A percentile compares a stretch with the other conserved stretches of the same genome.
Conservation (phyloP, 257 asterid genomes). For the Leonotis leonurus region DNA sequence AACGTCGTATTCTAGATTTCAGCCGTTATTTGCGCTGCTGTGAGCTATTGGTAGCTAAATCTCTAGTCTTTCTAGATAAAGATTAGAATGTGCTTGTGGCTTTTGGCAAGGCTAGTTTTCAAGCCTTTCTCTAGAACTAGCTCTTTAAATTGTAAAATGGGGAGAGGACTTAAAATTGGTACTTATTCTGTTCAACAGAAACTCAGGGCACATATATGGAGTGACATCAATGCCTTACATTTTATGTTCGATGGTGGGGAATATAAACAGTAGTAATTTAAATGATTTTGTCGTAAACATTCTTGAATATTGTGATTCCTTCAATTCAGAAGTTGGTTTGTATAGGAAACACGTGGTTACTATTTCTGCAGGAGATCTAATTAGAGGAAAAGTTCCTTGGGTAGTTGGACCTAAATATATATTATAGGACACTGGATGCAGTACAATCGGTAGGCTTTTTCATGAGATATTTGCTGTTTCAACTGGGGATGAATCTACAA, state of each 20-base stretch:
- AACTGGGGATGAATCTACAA: neutral
- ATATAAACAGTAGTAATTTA: neutral
- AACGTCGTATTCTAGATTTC: neutral
- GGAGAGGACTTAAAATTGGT: neutral
- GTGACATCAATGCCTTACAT: neutral
- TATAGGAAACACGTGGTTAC: neutral
- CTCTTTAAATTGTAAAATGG: neutral
- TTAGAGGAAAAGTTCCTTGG: neutral
- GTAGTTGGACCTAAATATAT: neutral
- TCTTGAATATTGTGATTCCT: neutral
- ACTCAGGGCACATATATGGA: neutral
- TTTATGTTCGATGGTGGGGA: neutral
- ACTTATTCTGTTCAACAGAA: neutral
- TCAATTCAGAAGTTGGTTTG: neutral
- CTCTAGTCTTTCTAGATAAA: neutral
- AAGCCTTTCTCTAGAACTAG: neutral
- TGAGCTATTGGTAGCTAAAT: neutral
- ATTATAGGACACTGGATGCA: neutral
- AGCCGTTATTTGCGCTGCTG: neutral
- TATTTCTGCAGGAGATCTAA: neutral
- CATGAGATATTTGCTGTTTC: neutral
- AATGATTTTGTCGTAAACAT: neutral
- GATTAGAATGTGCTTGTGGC: neutral
- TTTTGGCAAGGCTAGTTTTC: neutral
- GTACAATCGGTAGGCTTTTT: neutral